Evolutionary conservation across 306 rosid genomes (phyloP), one percentile per base, ranked within the genome.

Genomic region (Begonia fuchsioides): DNA sequence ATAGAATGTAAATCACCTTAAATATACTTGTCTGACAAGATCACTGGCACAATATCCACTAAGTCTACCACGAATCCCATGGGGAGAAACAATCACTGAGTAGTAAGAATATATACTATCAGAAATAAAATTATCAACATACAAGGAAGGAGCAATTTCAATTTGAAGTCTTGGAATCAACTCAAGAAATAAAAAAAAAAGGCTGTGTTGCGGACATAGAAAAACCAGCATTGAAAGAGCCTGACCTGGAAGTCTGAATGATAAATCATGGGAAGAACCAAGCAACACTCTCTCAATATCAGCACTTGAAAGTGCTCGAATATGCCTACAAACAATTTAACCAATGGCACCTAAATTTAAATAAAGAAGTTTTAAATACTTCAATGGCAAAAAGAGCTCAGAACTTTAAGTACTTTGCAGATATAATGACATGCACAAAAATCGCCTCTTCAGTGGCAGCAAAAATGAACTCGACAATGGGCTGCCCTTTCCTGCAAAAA

Each of bases 11-110:
- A 11, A 17, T 12, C 56, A 85, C 98, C 98, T 77, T 62, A 68
- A 73, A 71, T 71, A 85, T 63, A 86, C 77, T 71, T 81, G 93
- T 60, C 79, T 81, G 66, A 90, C 85, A 54, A 90, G 82, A 76
- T 85, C 95, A 70, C 93, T 73, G 48, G 98, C 84, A 53, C 84
- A 85, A 71, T 81, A 76, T 67, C 98, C 95, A 70, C 82, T 77
- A 63, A 90, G 77, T 71, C 85, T 81, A 68, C 98, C 98, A 32
- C 92, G 88, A 40, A 90, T 75, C 66, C 98, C 98, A 71, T 90
- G 94, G 56, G 98, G 98, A 64, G 98, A 79, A 68, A 75, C 95
- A 62, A 90, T 71, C 69, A 90, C 95, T 90, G 85, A 58, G 59
- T 55, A 57, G 52, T 47, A 64, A 43, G 44, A 58, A 49, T 13